Conservation (phyloP, 2,329 filamentous ascomycete genomes). For the Xenoacremonium recifei region DNA sequence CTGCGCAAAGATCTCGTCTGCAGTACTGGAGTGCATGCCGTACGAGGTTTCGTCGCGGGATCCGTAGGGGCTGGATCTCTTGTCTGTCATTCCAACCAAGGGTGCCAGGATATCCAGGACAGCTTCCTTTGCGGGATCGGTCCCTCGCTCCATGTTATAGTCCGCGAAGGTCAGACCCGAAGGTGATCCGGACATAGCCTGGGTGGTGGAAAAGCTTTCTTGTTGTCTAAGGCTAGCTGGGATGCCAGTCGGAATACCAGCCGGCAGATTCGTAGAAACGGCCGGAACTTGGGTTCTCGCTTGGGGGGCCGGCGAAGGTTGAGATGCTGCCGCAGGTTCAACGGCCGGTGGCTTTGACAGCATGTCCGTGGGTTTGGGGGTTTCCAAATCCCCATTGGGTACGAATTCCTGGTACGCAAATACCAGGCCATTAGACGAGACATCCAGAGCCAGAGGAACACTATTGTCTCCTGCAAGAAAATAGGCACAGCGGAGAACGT, state of each 20-base stretch:
- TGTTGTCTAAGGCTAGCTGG: too few species aligned
- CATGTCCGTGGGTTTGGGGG: not conserved
- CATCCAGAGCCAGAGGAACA: conserved; percentile 36
- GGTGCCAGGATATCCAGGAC: conserved; percentile 49
- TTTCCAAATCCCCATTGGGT: not conserved
- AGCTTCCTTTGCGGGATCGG: conserved; percentile 34
- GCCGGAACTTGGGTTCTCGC: not conserved
- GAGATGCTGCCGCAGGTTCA: not conserved
- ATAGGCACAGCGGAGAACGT: conserved; percentile 48
- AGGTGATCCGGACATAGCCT: conserved; percentile 7
- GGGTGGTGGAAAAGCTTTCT: too few species aligned
- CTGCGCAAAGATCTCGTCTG: conserved; percentile 49
- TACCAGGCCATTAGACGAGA: conserved; percentile 27
- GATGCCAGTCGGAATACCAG: not conserved
- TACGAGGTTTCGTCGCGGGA: conserved; percentile 46
- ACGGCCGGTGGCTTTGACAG: not conserved
- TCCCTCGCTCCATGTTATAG: conserved; percentile 15
- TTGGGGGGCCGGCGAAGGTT: not conserved
- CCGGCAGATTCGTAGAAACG: not conserved
- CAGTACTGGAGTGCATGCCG: conserved; percentile 52
- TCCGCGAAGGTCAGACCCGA: conserved; percentile 8
- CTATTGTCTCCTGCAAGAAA: conserved; percentile 42
- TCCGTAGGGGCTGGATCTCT: conserved; percentile 31
- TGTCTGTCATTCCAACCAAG: conserved; percentile 43
- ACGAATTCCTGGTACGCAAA: conserved; percentile 31